Evolutionary conservation across 768 basidiomycete species (phyloP), one percentile per base, ranked within the genome.

Genomic region (Collybia nuda): DNA sequence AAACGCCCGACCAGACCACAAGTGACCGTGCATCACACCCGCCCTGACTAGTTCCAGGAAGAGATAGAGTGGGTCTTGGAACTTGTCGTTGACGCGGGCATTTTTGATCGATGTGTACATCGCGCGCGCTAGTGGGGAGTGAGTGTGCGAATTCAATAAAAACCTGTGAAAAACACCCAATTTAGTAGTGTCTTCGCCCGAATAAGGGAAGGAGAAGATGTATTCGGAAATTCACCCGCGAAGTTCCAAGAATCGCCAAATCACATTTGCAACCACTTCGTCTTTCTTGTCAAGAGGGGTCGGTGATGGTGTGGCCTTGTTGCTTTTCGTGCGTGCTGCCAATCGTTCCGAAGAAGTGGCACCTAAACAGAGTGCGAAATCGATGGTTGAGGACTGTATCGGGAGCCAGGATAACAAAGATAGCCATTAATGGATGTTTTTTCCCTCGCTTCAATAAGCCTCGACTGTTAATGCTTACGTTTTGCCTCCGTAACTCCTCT

Each of bases 231-330:
- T 65, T n/a, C 69, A 96, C 95, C 94, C 93, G 69, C 97, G 77
- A 51, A 98, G 74, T 67, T 98, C 96, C 49, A 99, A 80, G 81
- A 98, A 98, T 47, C 96, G 84, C 95, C 95, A 98, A 48, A 99
- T 90, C 22, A 96, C 94, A 64, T 99, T 99, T 6, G 95, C 95
- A 3, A 99, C 97, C 0, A 97, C 78, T 67, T 99, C 97, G 60
- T 99, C 97, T 72, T 98, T 98, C 74, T 97, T 98, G 53, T 98
- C 96, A 22, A 99, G 77, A 14, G 84, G 79, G 5, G 59, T 61
- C 32, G 59, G 61, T 22, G 72, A 60, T 26, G 68, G 57, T 44
- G 60, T 74, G n/a, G 66, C 61, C 72, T 85, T 89, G 36, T 79
- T 76, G 32, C 32, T 32, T 67, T 88, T 89, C 42, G 96, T 98